phyloP scores from a whole-genome alignment of 306 rosid genomes.

The Argentina anserina region DNA sequence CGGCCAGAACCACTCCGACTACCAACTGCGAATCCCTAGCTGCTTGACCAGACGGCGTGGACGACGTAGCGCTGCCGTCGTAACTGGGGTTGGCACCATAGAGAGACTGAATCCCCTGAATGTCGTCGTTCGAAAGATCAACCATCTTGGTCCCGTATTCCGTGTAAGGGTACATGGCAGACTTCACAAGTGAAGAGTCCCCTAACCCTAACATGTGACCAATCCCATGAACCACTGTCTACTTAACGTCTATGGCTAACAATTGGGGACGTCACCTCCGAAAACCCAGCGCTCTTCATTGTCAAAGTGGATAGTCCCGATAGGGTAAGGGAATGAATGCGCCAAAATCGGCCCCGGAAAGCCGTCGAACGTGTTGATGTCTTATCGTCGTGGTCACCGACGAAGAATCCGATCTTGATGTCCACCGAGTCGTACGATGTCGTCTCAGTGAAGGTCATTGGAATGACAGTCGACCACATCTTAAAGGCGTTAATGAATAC shows the following conservation, averaged over 20 bases:
- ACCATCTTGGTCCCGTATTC: constrained; percentile 47
- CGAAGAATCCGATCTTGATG: constrained; percentile 52
- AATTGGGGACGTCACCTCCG: constrained; percentile 42
- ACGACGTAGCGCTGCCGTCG: background rate
- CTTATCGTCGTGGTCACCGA: constrained; percentile 80
- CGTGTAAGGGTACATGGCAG: constrained; percentile 68
- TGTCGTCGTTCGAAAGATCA: constrained; percentile 52
- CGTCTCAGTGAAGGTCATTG: constrained; percentile 43
- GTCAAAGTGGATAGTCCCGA: constrained; percentile 71
- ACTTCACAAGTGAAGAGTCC: constrained; percentile 58
- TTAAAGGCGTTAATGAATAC: constrained; percentile 56
- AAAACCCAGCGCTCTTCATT: constrained; percentile 63
- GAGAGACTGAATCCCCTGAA: constrained; percentile 58
- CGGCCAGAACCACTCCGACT: background rate
- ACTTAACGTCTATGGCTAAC: constrained; percentile 67
- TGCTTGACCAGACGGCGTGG: constrained; percentile 33
- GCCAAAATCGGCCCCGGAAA: constrained; percentile 63
- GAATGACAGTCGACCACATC: constrained; percentile 66
- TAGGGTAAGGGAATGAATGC: constrained; percentile 76
- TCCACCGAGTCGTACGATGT: constrained; percentile 33
- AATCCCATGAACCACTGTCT: constrained; percentile 85
- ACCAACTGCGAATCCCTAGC: constrained; percentile 36
- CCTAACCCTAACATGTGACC: constrained; percentile 82
- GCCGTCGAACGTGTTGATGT: constrained; percentile 77
- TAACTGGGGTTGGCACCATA: constrained; percentile 66